Conservation (phyloP, 352 stramenopile genomes). For the Phytophthora kernoviae region DNA sequence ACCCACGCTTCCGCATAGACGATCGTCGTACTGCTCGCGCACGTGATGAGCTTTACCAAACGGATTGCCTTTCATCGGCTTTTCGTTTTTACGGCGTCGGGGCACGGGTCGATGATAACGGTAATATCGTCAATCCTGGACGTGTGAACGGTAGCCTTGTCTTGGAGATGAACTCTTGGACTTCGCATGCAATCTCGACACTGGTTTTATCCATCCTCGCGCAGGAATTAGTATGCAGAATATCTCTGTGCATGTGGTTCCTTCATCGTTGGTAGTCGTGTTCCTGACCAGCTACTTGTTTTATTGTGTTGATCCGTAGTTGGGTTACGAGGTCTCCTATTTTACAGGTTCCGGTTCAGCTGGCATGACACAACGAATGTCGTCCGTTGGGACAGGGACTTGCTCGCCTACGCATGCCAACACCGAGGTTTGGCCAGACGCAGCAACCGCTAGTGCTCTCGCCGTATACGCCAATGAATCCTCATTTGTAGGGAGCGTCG, state of each 20-base stretch:
- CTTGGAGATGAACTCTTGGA: constrained; percentile 49
- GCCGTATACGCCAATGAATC: constrained; percentile 37
- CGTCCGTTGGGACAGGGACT: constrained; percentile 26
- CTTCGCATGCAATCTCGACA: constrained; percentile 40
- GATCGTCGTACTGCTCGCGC: constrained; percentile 32
- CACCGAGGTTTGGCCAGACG: constrained; percentile 30
- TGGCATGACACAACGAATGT: constrained; percentile 47
- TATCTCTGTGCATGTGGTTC: neutral
- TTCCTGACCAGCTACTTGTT: neutral
- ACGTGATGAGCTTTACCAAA: constrained; percentile 33
- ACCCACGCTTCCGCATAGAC: constrained; percentile 39
- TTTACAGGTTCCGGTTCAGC: constrained; percentile 17
- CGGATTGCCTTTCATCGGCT: constrained; percentile 25
- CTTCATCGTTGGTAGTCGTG: neutral
- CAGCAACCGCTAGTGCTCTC: constrained; percentile 11
- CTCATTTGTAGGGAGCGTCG: constrained; percentile 38
- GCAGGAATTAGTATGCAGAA: constrained; percentile 42
- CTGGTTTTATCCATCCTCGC: constrained; percentile 54
- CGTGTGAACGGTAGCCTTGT: constrained; percentile 47
- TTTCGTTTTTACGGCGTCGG: constrained; percentile 42
- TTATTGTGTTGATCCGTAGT: constrained; percentile 10
- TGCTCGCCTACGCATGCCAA: constrained; percentile 39
- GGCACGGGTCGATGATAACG: constrained; percentile 31
- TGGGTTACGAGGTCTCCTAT: constrained; percentile 52
- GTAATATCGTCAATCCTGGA: constrained; percentile 29